Base-by-base conservation (phyloP, 805 yeast genomes). In the Priceomyces haplophilus region DNA sequence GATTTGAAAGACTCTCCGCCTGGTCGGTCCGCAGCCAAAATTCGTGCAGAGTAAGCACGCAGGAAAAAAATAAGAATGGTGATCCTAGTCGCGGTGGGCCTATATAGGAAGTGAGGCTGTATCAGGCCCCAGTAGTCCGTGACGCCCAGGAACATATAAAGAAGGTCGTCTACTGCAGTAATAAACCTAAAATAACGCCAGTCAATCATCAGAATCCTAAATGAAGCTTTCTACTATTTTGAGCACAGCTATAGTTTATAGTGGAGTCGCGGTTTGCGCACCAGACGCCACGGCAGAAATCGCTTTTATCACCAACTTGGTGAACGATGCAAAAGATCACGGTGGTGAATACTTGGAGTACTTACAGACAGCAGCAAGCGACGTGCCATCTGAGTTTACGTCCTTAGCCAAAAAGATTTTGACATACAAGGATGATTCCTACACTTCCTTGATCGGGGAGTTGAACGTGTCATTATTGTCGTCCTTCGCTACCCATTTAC, bases 371-470 rank as follows among this genome's bases (percentile, higher is more conserved):
- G 69, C 62, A 21, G 31, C 17, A 7, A 42, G 40, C 15, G 16
- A 40, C 10, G 50, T 62, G 15, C 73, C 73, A 12, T 47, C 52
- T 3, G 60, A 47, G 19, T 53, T 67, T 30, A 54, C 62, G 3
- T 46, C 56, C 10, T 56, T 65, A 47, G 71, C 71, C 23, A 17
- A 42, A 24, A 46, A 61, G 38, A 64, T 65, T 15, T 51, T 48
- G 18, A 65, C 71, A 16, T 64, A 61, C 47, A 61, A 54, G 1
- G 69, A 64, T 45, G 65, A 63, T 34, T 54, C 69, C 6, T 67
- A 66, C 47, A 67, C 72, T 17, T 62, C 72, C 6, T 52, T 61
- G 44, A 54, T 65, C 49, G 50, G 54, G 29, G 48, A 45, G 3
- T 34, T 60, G 13, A 44, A 58, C 46, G 48, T 59, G 37, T 36